Base-by-base conservation (phyloP, 345 rosid genomes). In the Eucalyptus tenuipes region DNA sequence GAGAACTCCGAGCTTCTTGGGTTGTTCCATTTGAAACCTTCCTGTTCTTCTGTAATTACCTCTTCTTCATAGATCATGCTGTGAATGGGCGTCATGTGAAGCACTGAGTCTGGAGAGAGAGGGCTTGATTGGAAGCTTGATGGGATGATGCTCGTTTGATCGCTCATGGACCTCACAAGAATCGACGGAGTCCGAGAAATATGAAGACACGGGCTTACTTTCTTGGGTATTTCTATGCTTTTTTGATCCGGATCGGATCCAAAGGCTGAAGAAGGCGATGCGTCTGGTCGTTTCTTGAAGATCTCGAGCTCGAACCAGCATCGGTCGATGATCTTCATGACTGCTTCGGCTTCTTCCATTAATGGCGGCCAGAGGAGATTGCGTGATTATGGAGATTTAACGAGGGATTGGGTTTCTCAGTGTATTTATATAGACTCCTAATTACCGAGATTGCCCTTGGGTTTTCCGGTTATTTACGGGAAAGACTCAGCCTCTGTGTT, bases 21-120 rank as follows among this genome's bases (percentile, higher is more conserved):
- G 25, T 71, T 5, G 13, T 33, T 71, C 44, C 13, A 68, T 0
- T 33, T 18, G 81, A 33, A 17, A 71, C 44, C 86, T 66, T 45
- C 79, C 49, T 52, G 7, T 52, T 22, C 86, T 52, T 79, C 50
- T 48, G 42, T 44, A 24, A n/a, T 33, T 3, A 33, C 91, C 84
- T 87, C 92, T n/a, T 85, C 90, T 37, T 88, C 94, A 4, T 86
- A 49, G 24, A 89, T 81, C 44, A 33, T 52, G 66, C 87, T 86
- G 45, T 17, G 59, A 47, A 5, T 86, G 45, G 42, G 93, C 86
- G 10, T 93, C 89, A 33, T 89, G 89, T 17, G 53, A 29, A 94
- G 93, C 86, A 93, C 95, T 0, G 98, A 93, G 88, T 94, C 92
- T 2, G 98, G 95, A 0, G 95, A 95, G 10, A 88, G 37, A 49